A percentile compares a stretch with the other conserved stretches of the same genome.
Evolutionary conservation across 805 yeast genomes (phyloP).

Genomic region (Pichia rugopelliculosa): DNA sequence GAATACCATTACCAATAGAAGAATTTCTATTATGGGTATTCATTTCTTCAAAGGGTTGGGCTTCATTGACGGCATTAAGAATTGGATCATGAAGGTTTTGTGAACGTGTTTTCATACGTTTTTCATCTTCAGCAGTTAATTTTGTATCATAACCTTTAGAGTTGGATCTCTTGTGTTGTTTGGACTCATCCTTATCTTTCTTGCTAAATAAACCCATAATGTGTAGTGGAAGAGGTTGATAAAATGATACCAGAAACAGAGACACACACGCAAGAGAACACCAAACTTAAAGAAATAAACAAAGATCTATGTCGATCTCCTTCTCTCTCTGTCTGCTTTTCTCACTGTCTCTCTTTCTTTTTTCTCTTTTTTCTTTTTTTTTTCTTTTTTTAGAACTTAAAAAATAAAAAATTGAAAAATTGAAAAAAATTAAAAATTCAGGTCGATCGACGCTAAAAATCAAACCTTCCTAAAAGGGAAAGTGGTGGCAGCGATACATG

Average conservation of each 20-base stretch:
- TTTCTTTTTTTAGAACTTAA: background rate
- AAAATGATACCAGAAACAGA: background rate
- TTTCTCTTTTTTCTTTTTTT: no score
- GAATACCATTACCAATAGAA: constrained; percentile 34
- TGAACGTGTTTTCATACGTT: constrained; percentile 54
- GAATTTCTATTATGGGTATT: constrained; percentile 30
- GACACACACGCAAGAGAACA: background rate
- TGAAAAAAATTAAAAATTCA: no score
- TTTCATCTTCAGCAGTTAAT: constrained; percentile 44
- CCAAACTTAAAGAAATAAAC: no score
- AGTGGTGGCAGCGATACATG: no score
- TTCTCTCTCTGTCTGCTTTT: no score
- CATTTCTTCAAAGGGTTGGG: constrained; percentile 84
- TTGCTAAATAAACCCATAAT: constrained; percentile 43
- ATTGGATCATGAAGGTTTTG: constrained; percentile 84
- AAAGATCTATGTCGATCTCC: no score
- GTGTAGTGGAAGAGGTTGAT: background rate
- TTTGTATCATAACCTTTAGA: constrained; percentile 26
- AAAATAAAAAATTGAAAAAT: no score
- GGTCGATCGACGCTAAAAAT: constrained; percentile 2
- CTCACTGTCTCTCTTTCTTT: no score
- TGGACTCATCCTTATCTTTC: constrained; percentile 20
- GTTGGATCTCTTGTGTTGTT: constrained; percentile 1
- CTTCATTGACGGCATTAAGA: constrained; percentile 86
- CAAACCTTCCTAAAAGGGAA: no score